Base-by-base conservation (phyloP, 116 monocot genomes). In the Cymodocea nodosa region DNA sequence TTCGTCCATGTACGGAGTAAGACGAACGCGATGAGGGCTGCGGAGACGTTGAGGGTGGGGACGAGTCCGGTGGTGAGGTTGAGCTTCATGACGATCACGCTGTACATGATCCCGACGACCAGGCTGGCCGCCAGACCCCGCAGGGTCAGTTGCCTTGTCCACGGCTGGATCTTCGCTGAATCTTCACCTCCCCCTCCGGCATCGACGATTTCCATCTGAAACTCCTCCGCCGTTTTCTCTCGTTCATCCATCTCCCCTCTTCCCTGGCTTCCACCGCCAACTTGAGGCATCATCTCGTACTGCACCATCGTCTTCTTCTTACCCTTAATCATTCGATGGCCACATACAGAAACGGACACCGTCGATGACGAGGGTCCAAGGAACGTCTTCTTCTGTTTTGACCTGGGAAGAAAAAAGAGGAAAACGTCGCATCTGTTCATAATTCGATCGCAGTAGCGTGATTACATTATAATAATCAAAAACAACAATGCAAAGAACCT, bases 41-140 rank as follows among this genome's bases (percentile, higher is more conserved):
- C 83, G n/a, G 93, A 93, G 60, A 89, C 86, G 52, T 93, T 93
- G 61, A 93, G 82, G 11, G 89, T 83, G 4, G 93, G 93, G 3
- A 93, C 89, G 44, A 89, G 80, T 18, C 93, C 93, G 12, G 89
- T 89, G 35, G 93, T 93, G 30, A 93, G 84, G 69, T 82, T 93
- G 63, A 93, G 71, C 74, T 93, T 93, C 93, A 93, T 93, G 25
- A 89, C 93, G 59, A 93, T 89, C 55, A 93, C 71, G 40, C 84
- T 84, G 81, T 89, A 93, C 75, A 86, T 74, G 54, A 68, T 18
- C 9, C 80, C 80, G 11, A 80, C 68, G n/a, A 61, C 19, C 44
- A 80, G 25, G 63, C 80, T 80, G 8, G 68, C 80, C 35, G 67
- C 66, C 51, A 80, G 23, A 4, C 75, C 80, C 1, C 92, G 72